Percentiles rank a stretch among this genome's conserved stretches.
Evolutionary conservation across 495 filamentous ascomycete species (phyloP).

Genomic region (Trichoderma gamsii): DNA sequence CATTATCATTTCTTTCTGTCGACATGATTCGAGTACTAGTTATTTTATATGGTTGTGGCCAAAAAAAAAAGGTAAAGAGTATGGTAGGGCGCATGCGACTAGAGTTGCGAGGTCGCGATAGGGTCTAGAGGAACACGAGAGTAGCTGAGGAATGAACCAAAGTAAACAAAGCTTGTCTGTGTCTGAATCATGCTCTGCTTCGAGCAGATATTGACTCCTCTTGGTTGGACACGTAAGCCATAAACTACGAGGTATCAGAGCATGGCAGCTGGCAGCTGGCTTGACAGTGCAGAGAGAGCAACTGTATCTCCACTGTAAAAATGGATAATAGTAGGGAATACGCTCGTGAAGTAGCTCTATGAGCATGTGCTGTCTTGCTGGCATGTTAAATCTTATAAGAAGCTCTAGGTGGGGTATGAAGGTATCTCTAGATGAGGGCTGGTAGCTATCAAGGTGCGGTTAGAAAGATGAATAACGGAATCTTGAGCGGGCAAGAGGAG

Average conservation of each 20-base stretch:
- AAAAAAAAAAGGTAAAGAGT: background rate
- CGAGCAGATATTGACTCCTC: background rate
- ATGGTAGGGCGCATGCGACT: background rate
- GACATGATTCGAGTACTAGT: background rate
- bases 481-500: too few relatives aligned
- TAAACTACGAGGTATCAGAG: background rate
- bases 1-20: background rate
- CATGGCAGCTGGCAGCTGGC: slow-evolving; percentile 2
- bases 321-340: too few relatives aligned
- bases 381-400: too few relatives aligned
- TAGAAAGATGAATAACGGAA: too few relatives aligned
- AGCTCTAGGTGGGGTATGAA: too few relatives aligned
- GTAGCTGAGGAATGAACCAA: background rate
- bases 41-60: too few relatives aligned
- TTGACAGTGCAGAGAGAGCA: too few relatives aligned
- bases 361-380: too few relatives aligned
- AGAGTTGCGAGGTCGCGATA: background rate
- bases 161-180: background rate
- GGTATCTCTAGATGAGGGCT: too few relatives aligned
- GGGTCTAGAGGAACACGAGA: background rate
- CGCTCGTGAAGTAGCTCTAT: too few relatives aligned
- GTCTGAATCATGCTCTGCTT: background rate
- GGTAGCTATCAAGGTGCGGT: too few relatives aligned
- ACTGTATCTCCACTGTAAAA: too few relatives aligned
- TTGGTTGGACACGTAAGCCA: background rate